Evolutionary conservation across 352 stramenopile species (phyloP).

Genomic region (Phytophthora cactorum): DNA sequence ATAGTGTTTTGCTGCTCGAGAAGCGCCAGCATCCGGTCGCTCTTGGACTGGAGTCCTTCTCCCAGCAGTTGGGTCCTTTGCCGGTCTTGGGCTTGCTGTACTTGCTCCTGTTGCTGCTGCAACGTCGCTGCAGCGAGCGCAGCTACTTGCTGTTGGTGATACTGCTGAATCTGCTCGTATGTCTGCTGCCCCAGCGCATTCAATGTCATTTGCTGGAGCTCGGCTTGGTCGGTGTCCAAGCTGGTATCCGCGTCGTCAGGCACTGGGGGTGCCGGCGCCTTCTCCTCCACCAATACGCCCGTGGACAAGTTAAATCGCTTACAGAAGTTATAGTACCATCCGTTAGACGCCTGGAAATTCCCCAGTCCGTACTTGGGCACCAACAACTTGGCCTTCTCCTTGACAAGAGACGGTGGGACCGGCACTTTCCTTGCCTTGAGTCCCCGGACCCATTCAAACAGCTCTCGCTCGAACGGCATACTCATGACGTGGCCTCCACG

Average conservation of each 20-base stretch:
- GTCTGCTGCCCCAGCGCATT: constrained; percentile 18
- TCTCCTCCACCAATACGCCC: constrained; percentile 39
- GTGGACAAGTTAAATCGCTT: constrained; percentile 47
- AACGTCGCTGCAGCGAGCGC: constrained; percentile 11
- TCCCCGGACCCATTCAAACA: constrained; percentile 53
- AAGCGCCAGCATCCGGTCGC: constrained; percentile 44
- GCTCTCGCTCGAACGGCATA: constrained; percentile 47
- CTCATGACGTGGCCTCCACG: constrained; percentile 44
- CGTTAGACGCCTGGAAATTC: constrained; percentile 54
- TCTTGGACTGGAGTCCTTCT: constrained; percentile 20
- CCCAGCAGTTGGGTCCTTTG: constrained; percentile 19
- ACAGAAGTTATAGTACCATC: constrained; percentile 66
- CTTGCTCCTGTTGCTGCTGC: constrained; percentile 21
- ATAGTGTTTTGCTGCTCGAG: constrained; percentile 43
- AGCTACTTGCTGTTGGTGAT: constrained; percentile 35
- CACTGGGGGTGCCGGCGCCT: constrained; percentile 1
- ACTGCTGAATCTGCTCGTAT: constrained; percentile 41
- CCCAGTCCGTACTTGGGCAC: constrained; percentile 52
- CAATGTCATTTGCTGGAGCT: constrained; percentile 32
- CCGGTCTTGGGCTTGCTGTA: constrained; percentile 12
- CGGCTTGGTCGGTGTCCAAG: constrained; percentile 12
- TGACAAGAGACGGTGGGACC: constrained; percentile 53
- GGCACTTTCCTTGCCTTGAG: constrained; percentile 53
- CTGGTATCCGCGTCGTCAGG: constrained; percentile 9
- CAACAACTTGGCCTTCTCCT: constrained; percentile 58